These are phyloP conservation scores for Metschnikowia vanudenii DNA, from an alignment of 805 yeast species.

Conservation along the genomic window DNA sequence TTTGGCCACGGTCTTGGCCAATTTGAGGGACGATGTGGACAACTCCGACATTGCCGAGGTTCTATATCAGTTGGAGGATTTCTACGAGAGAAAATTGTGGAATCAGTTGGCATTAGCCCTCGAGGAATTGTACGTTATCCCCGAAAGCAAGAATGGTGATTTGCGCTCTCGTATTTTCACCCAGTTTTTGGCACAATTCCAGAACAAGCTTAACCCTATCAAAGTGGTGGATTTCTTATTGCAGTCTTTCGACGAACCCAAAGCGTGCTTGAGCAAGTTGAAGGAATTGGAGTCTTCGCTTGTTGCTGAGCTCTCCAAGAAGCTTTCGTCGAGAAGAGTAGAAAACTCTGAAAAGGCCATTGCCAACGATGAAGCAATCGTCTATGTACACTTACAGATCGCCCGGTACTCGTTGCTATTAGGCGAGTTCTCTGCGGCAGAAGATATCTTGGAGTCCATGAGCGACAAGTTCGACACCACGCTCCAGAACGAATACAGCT, in stretches of 20 bases:
- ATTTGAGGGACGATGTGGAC: slow-evolving; percentile 65
- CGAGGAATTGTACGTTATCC: slow-evolving; percentile 56
- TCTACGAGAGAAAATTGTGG: slow-evolving; percentile 89
- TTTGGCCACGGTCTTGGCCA: slow-evolving; percentile 48
- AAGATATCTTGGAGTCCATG: slow-evolving; percentile 63
- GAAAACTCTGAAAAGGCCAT: slow-evolving; percentile 32
- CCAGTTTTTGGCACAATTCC: slow-evolving; percentile 65
- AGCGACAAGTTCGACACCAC: slow-evolving; percentile 53
- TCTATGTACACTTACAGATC: slow-evolving; percentile 55
- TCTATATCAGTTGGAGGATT: slow-evolving; percentile 74
- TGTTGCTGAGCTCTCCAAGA: slow-evolving; percentile 26
- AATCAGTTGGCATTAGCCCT: slow-evolving; percentile 81
- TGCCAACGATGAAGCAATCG: slow-evolving; percentile 54
- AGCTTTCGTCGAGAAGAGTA: slow-evolving; percentile 26
- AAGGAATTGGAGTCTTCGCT: slow-evolving; percentile 32
- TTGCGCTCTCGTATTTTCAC: slow-evolving; percentile 67
- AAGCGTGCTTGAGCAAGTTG: slow-evolving; percentile 37
- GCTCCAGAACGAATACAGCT: slow-evolving; percentile 30
- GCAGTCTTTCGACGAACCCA: slow-evolving; percentile 37
- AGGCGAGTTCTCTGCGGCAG: slow-evolving; percentile 54
- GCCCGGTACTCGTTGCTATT: slow-evolving; percentile 66
- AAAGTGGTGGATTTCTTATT: slow-evolving; percentile 76
- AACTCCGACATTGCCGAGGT: slow-evolving; percentile 55
- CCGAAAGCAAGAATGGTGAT: slow-evolving; percentile 41
- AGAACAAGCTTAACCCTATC: slow-evolving; percentile 72